These are phyloP conservation scores for Acacia confusa DNA, from an alignment of 306 rosid genomes.

Conservation along the genomic window DNA sequence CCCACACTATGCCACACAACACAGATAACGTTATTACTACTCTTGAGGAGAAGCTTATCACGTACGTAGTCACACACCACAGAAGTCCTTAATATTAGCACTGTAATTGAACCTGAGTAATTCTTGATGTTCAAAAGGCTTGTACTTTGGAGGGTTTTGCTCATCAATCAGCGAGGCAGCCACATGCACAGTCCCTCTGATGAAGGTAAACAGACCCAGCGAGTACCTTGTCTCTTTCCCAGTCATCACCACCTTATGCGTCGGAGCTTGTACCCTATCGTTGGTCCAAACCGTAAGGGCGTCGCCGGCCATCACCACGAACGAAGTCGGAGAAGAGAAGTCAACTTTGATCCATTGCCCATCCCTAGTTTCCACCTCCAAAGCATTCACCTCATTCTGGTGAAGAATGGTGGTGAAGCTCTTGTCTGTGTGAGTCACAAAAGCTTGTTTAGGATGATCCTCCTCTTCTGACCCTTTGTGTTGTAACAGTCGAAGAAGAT, in stretches of 20 bases:
- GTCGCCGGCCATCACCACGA: constrained; percentile 76
- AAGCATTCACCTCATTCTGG: constrained; percentile 65
- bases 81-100: constrained; percentile 38
- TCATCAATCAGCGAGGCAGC: constrained; percentile 67
- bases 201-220: constrained; percentile 60
- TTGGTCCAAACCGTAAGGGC: constrained; percentile 88
- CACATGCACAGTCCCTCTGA: constrained; percentile 54
- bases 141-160: constrained; percentile 54
- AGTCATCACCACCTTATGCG: constrained; percentile 59
- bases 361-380: constrained; percentile 59
- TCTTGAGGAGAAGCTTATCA: background rate
- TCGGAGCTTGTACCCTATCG: constrained; percentile 64
- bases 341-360: constrained; percentile 68
- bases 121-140: constrained; percentile 66
- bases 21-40: background rate
- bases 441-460: constrained; percentile 46
- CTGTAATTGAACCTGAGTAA: constrained; percentile 46
- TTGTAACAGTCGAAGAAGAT: constrained; percentile 63
- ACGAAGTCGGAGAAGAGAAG: constrained; percentile 58
- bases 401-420: constrained; percentile 81
- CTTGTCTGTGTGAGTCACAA: constrained; percentile 75
- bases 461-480: constrained; percentile 44
- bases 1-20: background rate
- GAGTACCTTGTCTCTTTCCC: constrained; percentile 69
- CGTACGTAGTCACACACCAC: constrained; percentile 37